phyloP scores from a whole-genome alignment of 495 filamentous ascomycete species.

The Acidomyces sp. region DNA sequence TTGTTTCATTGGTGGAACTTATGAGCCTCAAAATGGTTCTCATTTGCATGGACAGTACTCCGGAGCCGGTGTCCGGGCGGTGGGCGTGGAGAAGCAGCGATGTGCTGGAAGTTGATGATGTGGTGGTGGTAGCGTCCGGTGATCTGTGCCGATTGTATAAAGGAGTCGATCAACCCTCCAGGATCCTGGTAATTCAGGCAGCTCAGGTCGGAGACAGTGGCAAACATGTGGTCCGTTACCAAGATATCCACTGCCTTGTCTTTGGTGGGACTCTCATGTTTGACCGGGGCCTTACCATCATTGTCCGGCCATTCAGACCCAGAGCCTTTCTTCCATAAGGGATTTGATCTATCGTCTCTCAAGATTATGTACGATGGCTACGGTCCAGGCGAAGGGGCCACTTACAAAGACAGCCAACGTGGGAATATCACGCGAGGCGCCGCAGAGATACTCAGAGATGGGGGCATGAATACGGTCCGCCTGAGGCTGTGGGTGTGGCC shows the following conservation, averaged over 20 bases:
- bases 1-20: not conserved
- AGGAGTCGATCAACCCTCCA: not conserved
- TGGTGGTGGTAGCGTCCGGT: too few relatives aligned
- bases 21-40: not conserved
- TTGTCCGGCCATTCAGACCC: not conserved
- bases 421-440: slow-evolving; percentile 27
- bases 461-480: slow-evolving; percentile 29
- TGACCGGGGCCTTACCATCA: not conserved
- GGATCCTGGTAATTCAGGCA: not conserved
- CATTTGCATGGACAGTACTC: not conserved
- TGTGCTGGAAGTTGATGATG: too few relatives aligned
- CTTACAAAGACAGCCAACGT: slow-evolving; percentile 28
- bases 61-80: not conserved
- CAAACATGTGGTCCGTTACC: not conserved
- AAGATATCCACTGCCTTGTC: not conserved
- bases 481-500: slow-evolving; percentile 19
- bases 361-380: slow-evolving; percentile 26
- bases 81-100: not conserved
- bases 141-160: not conserved
- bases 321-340: slow-evolving; percentile 27
- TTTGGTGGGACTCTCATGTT: not conserved
- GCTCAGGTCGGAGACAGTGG: not conserved
- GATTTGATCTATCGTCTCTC: slow-evolving; percentile 31
- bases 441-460: slow-evolving; percentile 32
- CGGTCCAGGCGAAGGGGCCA: too few relatives aligned